These are phyloP conservation scores for Ophiostoma montium DNA, from an alignment of 2,329 filamentous ascomycete genomes.

Conservation along the genomic window DNA sequence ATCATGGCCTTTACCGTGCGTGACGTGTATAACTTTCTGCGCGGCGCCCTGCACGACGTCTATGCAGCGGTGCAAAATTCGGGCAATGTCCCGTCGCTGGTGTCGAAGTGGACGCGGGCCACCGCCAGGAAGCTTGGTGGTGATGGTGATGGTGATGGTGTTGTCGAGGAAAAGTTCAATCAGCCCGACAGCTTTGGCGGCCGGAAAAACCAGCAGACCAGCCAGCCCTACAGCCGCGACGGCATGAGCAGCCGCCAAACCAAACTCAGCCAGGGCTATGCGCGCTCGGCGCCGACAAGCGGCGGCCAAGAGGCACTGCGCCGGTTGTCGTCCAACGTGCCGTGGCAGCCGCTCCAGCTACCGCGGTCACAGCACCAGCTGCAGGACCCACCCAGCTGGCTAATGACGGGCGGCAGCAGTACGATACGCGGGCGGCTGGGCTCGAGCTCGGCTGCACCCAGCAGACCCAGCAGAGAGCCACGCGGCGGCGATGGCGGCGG, in stretches of 20 bases:
- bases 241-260: not conserved
- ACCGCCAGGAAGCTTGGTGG: too few species aligned
- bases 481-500: not conserved
- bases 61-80: not conserved
- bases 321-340: not conserved
- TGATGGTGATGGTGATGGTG: too few species aligned
- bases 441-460: not conserved
- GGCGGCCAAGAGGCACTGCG: not conserved
- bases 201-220: too few species aligned
- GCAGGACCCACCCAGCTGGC: not conserved
- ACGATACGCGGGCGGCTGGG: not conserved
- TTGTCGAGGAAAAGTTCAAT: too few species aligned
- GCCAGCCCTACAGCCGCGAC: not conserved
- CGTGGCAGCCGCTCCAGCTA: not conserved
- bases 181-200: too few species aligned
- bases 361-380: not conserved
- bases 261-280: not conserved
- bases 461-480: not conserved
- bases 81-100: not conserved
- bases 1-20: slow-evolving; percentile 24
- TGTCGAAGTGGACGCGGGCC: not conserved
- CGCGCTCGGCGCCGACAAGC: too few species aligned
- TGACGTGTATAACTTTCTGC: slow-evolving; percentile 23
- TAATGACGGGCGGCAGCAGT: not conserved
- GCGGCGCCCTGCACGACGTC: slow-evolving; percentile 10